phyloP scores from a whole-genome alignment of 352 stramenopile species.

The Phytophthora lateralis region DNA sequence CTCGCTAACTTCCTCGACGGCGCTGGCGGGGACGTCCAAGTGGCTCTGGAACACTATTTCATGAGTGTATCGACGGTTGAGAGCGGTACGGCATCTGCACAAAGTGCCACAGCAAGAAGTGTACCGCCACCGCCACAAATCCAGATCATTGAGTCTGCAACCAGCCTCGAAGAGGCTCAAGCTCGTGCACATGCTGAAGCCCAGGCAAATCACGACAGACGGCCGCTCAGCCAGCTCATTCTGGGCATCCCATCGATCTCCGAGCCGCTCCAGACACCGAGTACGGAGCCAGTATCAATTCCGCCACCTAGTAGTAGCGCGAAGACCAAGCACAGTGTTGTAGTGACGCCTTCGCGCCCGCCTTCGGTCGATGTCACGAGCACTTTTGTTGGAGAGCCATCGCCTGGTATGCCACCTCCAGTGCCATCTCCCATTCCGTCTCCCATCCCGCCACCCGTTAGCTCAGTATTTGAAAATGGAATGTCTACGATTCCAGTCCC shows the following conservation, averaged over 20 bases:
- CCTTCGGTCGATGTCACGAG: conserved; percentile 42
- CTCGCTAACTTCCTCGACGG: conserved; percentile 82
- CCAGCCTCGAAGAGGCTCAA: conserved; percentile 34
- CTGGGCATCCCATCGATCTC: conserved; percentile 64
- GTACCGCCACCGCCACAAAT: conserved; percentile 13
- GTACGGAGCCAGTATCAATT: conserved; percentile 27
- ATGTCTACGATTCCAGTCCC: conserved; percentile 3
- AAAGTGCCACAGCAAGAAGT: conserved; percentile 8
- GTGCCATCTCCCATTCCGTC: conserved; percentile 36
- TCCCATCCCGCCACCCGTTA: conserved; percentile 19
- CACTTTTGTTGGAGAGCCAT: conserved; percentile 47
- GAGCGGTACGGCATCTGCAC: not conserved
- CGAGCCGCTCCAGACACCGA: conserved; percentile 33
- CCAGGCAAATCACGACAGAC: conserved; percentile 46
- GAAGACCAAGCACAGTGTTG: conserved; percentile 26
- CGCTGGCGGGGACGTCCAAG: conserved; percentile 80
- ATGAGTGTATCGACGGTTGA: conserved; percentile 74
- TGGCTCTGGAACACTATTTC: conserved; percentile 90
- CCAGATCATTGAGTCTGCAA: conserved; percentile 15
- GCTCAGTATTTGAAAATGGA: conserved; percentile 14
- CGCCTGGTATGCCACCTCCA: conserved; percentile 42
- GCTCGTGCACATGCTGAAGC: conserved; percentile 41
- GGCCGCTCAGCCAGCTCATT: conserved; percentile 72
- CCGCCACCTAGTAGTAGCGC: conserved; percentile 7
- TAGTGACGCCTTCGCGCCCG: conserved; percentile 13